Evolutionary conservation across 495 filamentous ascomycete species (phyloP).

Genomic region (Xylaria longipes): DNA sequence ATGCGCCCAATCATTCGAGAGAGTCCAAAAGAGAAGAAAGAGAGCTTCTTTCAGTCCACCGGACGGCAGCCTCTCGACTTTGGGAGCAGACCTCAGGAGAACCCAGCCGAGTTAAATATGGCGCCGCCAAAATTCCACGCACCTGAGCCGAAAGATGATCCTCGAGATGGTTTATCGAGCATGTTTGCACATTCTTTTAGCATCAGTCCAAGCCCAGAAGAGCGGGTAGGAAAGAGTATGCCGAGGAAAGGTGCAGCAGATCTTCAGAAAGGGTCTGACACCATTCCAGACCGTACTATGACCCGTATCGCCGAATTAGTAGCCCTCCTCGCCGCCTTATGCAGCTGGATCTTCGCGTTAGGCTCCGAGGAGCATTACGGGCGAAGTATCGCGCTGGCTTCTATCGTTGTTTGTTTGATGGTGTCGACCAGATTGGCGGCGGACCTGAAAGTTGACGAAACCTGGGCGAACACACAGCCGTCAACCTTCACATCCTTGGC

Average conservation of each 20-base stretch:
- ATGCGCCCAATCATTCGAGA: constrained; percentile 55
- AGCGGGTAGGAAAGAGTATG: constrained; percentile 11
- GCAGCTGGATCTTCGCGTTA: constrained; percentile 33
- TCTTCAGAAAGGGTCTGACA: neutral
- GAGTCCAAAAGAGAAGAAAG: constrained; percentile 50
- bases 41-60: constrained; percentile 50
- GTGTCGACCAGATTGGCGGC: constrained; percentile 39
- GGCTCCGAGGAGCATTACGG: constrained; percentile 36
- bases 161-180: constrained; percentile 39
- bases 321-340: constrained; percentile 32
- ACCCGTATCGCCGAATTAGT: constrained; percentile 31
- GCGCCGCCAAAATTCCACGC: constrained; percentile 39
- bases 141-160: constrained; percentile 38
- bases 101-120: constrained; percentile 31
- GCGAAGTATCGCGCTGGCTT: constrained; percentile 31
- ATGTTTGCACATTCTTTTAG: constrained; percentile 43
- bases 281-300: constrained; percentile 11
- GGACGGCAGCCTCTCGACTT: constrained; percentile 31
- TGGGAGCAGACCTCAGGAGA: constrained; percentile 20
- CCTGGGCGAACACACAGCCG: constrained; percentile 29
- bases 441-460: constrained; percentile 36
- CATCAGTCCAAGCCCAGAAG: constrained; percentile 38
- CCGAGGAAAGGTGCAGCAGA: neutral
- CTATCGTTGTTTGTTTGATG: constrained; percentile 34
- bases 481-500: constrained; percentile 32